Base-by-base conservation (phyloP, 495 filamentous ascomycete species). In the Xylaria bambusicola region DNA sequence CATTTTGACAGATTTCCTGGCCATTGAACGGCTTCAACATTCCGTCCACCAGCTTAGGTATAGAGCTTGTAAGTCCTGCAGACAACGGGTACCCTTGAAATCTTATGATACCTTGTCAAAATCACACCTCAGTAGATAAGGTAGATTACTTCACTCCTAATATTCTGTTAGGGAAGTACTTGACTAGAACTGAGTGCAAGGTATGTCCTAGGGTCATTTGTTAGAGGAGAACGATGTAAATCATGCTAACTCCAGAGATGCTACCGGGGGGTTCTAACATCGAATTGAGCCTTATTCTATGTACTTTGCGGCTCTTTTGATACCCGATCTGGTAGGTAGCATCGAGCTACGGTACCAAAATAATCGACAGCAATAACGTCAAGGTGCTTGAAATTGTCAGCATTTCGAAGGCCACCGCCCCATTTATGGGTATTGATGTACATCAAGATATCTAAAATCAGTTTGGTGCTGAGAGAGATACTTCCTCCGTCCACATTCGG, bases 341-440 rank as follows among this genome's bases (percentile, higher is more conserved):
- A 38, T 3, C 36, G 36, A n/a, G 36, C 36, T 13, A 38, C 36
- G 36, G 12, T 13, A 15, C 36, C 36, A 15, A 15, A 38, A 15
- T 3, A 38, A 38, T 38, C 36, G 10, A 21, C 24, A 44, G 9
- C n/a, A 15, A 4, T 31, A 17, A 23, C 38, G 23, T 7, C 51
- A 29, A 35, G n/a, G 23, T 27, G 52, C 24, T 44, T 18, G 38
- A 21, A 54, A 44, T 21, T 54, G 52, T 54, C 52, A 54, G 36
- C 52, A 44, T 42, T 31, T 44, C 17, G 20, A 44, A 24, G 38
- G 24, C 3, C 7, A 10, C 15, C 15, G 6, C 6, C 13, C n/a
- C n/a, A n/a, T n/a, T n/a, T n/a, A n/a, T n/a, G n/a, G n/a, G n/a
- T n/a, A n/a, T n/a, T n/a, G n/a, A n/a, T n/a, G n/a, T n/a, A n/a